Base-by-base conservation (phyloP, 257 asterid genomes). In the Cynanchum wilfordii region DNA sequence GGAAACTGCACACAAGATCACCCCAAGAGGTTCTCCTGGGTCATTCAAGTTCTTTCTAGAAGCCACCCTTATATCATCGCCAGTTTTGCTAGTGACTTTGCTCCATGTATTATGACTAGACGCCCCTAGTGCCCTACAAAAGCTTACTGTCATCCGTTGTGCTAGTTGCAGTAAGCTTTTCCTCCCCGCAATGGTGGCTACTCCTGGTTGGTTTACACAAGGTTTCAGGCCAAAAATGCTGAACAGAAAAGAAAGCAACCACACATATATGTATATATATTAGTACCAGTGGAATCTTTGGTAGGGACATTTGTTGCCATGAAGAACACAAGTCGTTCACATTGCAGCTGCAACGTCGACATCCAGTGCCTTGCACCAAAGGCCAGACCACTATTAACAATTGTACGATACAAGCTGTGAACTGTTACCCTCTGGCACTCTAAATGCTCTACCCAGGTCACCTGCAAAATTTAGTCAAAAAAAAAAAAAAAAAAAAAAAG, bases 311-410 rank as follows among this genome's bases (percentile, higher is more conserved):
- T 90, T 60, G 97, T 90, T 22, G 97, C 98, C 83, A 89, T 81
- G 77, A 76, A 87, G 83, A 93, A 94, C 54, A 86, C 86, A 5
- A 79, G 85, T 11, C 92, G 77, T 56, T 92, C 96, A 44, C 98
- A 89, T 77, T 91, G 95, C 69, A 81, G 95, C 74, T 88, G 92
- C 85, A 94, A 66, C 7, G 93, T 87, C 8, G 96, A 83, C 56
- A 94, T 74, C 99, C 99, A 94, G 66, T 78, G 99, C 82, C 82
- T 89, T 56, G 97, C 99, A 1, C 99, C 94, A 62, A 91, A 94
- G 0, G 93, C 99, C 20, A 81, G 77, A n/a, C 99, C 93, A 3
- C 86, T 89, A 87, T 83, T 94, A 25, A 94, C 89, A 45, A 85
- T 73, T 44, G 88, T 40, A 5, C 94, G 95, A 49, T 88, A 94